Evolutionary conservation across 805 yeast species (phyloP), one percentile per base, ranked within the genome.

Genomic region (Schizosaccharomyces japonicus): DNA sequence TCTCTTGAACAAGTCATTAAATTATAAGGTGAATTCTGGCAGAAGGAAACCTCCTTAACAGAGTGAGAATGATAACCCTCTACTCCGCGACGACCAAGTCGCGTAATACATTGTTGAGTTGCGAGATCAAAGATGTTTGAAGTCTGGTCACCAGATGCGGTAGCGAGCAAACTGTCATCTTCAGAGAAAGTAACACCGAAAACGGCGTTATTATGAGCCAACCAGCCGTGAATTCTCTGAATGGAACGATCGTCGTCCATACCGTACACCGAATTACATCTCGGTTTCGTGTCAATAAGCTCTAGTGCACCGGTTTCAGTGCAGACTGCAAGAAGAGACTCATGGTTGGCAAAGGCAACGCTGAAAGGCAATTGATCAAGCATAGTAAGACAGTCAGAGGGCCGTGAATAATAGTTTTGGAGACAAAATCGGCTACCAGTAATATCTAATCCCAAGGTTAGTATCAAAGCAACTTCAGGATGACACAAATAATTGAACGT

Each of bases 161-260:
- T 45, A 23, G 47, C 47, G 26, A 45, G 39, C 39, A 45, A 45
- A 21, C 40, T 19, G 26, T 45, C 39, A 31, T 45, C 47, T 7
- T 19, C 23, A 28, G 39, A 30, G 21, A 29, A 45, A 25, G 17
- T n/a, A 31, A 45, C 39, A 10, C 23, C 33, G 33, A 45, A 45
- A 7, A 45, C 25, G 26, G 39, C 36, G 33, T 45, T 45, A 7
- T 32, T 45, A 17, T 45, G 47, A 30, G 46, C 46, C 8, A 28
- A 23, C 33, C 31, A 29, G 28, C 46, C 33, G 25, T 42, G 46
- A 17, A 42, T n/a, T n/a, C 31, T 25, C 4, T 28, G 46, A 6
- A 28, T 30, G 13, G 42, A 36, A 10, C 27, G 42, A 7, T 36
- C 27, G 23, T 19, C 23, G 6, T 36, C 42, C 42, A 36, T 36